These are phyloP conservation scores for Arachis hypogaea DNA, from an alignment of 306 rosid genomes.

Conservation along the genomic window DNA sequence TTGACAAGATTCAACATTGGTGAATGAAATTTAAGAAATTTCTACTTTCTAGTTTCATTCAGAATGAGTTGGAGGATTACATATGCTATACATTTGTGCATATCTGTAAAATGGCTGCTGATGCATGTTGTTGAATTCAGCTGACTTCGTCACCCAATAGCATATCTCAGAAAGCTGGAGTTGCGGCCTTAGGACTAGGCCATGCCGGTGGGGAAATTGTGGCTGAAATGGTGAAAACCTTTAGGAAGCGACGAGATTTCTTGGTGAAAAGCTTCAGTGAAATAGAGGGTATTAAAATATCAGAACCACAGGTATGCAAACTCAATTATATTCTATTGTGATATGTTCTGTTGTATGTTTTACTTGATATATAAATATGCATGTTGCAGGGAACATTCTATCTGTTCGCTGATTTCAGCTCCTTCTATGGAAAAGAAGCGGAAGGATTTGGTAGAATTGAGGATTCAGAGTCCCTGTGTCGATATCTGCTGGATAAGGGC, in stretches of 20 bases:
- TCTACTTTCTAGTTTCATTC: conserved; percentile 22
- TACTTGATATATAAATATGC: conserved; percentile 1
- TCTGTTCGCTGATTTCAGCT: conserved; percentile 85
- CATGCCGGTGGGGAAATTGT: conserved; percentile 91
- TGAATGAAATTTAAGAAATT: conserved; percentile 5
- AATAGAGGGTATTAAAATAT: conserved; percentile 75
- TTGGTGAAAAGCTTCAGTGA: conserved; percentile 80
- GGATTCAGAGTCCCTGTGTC: conserved; percentile 82
- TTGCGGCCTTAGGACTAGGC: conserved; percentile 94
- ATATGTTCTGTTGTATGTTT: background rate
- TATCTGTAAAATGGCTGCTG: conserved; percentile 22
- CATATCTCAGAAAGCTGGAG: conserved; percentile 89
- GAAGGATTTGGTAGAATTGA: conserved; percentile 86
- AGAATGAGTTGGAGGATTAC: conserved; percentile 17
- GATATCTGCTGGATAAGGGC: conserved; percentile 78
- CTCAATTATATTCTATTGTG: background rate
- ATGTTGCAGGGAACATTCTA: conserved; percentile 90
- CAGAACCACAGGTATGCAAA: conserved; percentile 76
- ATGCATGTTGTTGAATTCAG: conserved; percentile 53
- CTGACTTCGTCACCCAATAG: conserved; percentile 93
- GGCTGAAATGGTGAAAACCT: conserved; percentile 84
- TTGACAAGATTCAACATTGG: conserved; percentile 22
- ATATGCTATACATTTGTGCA: background rate
- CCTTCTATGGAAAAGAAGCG: conserved; percentile 76
- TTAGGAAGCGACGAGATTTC: conserved; percentile 87